These are phyloP conservation scores for Penicillium concentricum DNA, from an alignment of 2,329 filamentous ascomycete genomes.

Conservation along the genomic window DNA sequence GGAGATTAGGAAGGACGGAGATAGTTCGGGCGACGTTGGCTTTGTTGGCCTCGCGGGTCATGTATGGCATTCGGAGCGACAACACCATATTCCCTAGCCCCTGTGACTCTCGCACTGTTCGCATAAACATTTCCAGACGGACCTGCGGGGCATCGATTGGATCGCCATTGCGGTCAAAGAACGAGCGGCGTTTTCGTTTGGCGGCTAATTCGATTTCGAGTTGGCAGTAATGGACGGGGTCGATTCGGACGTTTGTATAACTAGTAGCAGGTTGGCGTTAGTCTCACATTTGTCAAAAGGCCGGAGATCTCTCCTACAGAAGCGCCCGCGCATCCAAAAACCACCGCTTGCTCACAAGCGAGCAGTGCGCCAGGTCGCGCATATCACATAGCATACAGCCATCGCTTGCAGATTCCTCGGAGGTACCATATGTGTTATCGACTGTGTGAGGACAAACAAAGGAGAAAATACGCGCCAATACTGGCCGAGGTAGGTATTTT, in stretches of 20 bases:
- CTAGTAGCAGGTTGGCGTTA: constrained; percentile 44
- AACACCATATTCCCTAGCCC: constrained; percentile 68
- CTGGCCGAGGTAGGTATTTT: constrained; percentile 60
- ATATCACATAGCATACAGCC: constrained; percentile 92
- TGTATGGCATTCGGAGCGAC: constrained; percentile 87
- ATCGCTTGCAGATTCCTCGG: constrained; percentile 75
- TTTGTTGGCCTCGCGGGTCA: constrained; percentile 86
- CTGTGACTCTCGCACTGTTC: constrained; percentile 76
- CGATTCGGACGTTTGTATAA: constrained; percentile 87
- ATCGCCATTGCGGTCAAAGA: constrained; percentile 73
- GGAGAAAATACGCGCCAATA: constrained; percentile 75
- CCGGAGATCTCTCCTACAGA: constrained; percentile 56
- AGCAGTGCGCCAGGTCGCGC: constrained; percentile 80
- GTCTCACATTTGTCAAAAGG: constrained; percentile 3
- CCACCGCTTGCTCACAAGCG: constrained; percentile 73
- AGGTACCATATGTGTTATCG: constrained; percentile 76
- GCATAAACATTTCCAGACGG: constrained; percentile 74
- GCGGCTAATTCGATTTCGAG: constrained; percentile 79
- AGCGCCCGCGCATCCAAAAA: constrained; percentile 54
- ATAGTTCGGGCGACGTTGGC: constrained; percentile 81
- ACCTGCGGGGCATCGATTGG: constrained; percentile 75
- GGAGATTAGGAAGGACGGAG: constrained; percentile 78
- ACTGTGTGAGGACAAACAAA: constrained; percentile 78
- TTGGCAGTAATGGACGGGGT: constrained; percentile 90
- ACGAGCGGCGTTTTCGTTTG: constrained; percentile 70